phyloP scores from a whole-genome alignment of 2,329 filamentous ascomycete genomes.

The Zymoseptoria crescenta region DNA sequence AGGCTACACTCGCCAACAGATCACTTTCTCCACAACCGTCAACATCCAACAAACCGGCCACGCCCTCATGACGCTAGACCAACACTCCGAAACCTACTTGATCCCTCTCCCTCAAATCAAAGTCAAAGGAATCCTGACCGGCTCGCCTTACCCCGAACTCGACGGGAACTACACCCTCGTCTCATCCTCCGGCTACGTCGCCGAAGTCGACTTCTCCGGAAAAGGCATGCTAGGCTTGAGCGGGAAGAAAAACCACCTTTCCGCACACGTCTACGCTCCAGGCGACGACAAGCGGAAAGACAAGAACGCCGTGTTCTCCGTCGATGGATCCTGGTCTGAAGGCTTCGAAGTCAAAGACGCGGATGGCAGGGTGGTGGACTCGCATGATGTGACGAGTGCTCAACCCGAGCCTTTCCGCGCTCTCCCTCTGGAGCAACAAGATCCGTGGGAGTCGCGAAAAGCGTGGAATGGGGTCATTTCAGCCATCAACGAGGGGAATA shows the following conservation, averaged over 20 bases:
- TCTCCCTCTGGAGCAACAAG: conserved; percentile 31
- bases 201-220: conserved; percentile 38
- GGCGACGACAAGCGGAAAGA: conserved; percentile 25
- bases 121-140: conserved; percentile 38
- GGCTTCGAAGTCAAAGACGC: conserved; percentile 32
- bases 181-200: conserved; percentile 35
- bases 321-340: conserved; percentile 37
- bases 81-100: conserved; percentile 38
- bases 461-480: conserved; percentile 38
- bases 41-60: conserved; percentile 42
- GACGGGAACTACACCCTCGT: conserved; percentile 35
- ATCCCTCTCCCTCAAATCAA: conserved; percentile 40
- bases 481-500: conserved; percentile 34
- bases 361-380: conserved; percentile 31
- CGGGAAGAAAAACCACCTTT: conserved; percentile 37
- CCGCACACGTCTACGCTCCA: conserved; percentile 30
- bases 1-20: conserved; percentile 41
- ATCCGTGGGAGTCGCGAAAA: conserved; percentile 39
- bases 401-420: conserved; percentile 20
- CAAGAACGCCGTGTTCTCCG: conserved; percentile 28
- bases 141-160: conserved; percentile 39
- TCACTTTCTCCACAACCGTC: conserved; percentile 39
- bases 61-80: conserved; percentile 37
- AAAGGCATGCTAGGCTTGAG: conserved; percentile 33
- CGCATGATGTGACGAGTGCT: conserved; percentile 24